Conservation (phyloP, 306 rosid species). For the Castanea sativa region DNA sequence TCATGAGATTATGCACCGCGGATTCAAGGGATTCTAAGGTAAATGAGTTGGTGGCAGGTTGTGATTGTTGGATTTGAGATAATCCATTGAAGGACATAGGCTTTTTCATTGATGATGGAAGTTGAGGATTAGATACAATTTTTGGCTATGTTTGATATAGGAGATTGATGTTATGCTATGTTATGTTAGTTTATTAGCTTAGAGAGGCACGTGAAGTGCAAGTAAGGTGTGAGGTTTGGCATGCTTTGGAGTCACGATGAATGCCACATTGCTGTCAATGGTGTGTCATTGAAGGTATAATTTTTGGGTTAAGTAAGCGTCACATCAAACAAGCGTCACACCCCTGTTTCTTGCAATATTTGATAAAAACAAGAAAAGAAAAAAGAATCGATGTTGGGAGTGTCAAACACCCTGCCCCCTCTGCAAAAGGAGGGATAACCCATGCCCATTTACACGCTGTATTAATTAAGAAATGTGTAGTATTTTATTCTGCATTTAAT, state of each 20-base stretch:
- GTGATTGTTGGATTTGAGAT: constrained; percentile 23
- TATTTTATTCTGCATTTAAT: too few relatives aligned
- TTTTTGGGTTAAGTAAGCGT: neutral
- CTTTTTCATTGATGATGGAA: constrained; percentile 27
- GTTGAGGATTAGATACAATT: neutral
- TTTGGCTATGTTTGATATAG: neutral
- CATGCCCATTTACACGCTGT: too few relatives aligned
- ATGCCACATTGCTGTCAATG: constrained; percentile 11
- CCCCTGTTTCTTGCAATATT: too few relatives aligned
- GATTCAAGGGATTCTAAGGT: constrained; percentile 37
- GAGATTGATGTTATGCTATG: neutral
- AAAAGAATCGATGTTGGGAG: too few relatives aligned
- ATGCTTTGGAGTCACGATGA: constrained; percentile 52
- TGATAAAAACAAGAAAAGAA: too few relatives aligned
- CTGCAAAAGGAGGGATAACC: too few relatives aligned
- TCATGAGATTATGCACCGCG: constrained; percentile 43
- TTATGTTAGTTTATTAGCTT: constrained; percentile 3
- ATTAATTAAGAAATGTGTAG: too few relatives aligned
- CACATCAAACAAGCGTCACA: constrained; percentile 9
- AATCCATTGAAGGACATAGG: constrained; percentile 26
- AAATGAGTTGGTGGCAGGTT: constrained; percentile 21
- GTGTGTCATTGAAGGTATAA: neutral
- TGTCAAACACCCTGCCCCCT: too few relatives aligned
- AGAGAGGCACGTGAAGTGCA: constrained; percentile 38
- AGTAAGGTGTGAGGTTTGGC: constrained; percentile 33